Evolutionary conservation across 306 rosid species (phyloP).

Genomic region (Trifolium repens): DNA sequence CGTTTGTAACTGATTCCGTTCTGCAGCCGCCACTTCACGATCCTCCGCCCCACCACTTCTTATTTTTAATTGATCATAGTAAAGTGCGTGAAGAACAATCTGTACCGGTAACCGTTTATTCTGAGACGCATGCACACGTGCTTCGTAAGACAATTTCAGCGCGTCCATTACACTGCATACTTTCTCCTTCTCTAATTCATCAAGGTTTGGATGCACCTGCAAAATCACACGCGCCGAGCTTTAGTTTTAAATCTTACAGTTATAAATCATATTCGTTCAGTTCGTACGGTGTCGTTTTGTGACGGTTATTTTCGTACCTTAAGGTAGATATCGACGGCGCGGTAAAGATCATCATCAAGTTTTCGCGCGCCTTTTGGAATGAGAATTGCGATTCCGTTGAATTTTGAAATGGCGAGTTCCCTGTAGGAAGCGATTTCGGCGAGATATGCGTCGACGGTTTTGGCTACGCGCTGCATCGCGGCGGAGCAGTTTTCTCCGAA

Average conservation of each 20-base stretch:
- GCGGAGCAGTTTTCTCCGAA: slow-evolving; percentile 58
- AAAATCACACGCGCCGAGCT: background rate
- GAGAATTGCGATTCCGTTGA: slow-evolving; percentile 70
- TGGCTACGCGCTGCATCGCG: slow-evolving; percentile 63
- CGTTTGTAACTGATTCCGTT: slow-evolving; percentile 59
- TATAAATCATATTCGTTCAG: background rate
- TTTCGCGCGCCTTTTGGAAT: slow-evolving; percentile 68
- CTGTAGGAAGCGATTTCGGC: slow-evolving; percentile 62
- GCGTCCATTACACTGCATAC: slow-evolving; percentile 90
- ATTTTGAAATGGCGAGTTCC: slow-evolving; percentile 71
- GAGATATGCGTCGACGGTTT: slow-evolving; percentile 64
- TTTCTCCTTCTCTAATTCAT: slow-evolving; percentile 85
- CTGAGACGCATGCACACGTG: slow-evolving; percentile 88
- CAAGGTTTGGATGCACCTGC: slow-evolving; percentile 81
- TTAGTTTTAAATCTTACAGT: background rate
- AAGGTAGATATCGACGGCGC: slow-evolving; percentile 77
- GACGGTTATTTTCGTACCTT: slow-evolving; percentile 49
- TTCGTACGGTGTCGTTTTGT: background rate
- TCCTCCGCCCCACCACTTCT: slow-evolving; percentile 64
- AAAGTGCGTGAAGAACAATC: slow-evolving; percentile 84
- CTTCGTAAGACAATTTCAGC: slow-evolving; percentile 73
- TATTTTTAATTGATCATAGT: slow-evolving; percentile 78
- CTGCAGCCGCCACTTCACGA: background rate
- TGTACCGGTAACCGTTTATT: slow-evolving; percentile 88
- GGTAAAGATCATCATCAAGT: slow-evolving; percentile 80